Conservation (phyloP, 768 basidiomycete species). For the Tulasnella calospora region DNA sequence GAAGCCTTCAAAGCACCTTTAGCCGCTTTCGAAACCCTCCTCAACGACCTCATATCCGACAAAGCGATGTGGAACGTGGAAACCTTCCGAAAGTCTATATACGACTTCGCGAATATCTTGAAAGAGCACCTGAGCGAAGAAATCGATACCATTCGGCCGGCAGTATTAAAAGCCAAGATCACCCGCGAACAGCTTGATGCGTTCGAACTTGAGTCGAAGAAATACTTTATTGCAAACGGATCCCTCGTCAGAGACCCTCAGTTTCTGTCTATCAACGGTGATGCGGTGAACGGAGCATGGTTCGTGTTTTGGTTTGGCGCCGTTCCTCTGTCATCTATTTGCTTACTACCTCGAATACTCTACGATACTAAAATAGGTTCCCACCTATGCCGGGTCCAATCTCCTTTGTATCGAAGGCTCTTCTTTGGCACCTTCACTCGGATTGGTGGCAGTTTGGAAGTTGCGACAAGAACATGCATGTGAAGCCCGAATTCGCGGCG, state of each 20-base stretch:
- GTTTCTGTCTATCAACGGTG: conserved; percentile 7
- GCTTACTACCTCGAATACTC: no score
- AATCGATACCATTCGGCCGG: conserved; percentile 15
- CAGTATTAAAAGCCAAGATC: conserved; percentile 6
- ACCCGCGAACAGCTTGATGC: conserved; percentile 7
- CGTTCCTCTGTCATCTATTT: neutral
- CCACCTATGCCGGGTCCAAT: conserved; percentile 6
- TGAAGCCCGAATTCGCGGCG: conserved; percentile 23
- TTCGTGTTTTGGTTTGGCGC: neutral
- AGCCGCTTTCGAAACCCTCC: neutral
- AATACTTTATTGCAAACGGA: neutral
- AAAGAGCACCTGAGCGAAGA: conserved; percentile 14
- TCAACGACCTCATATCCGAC: neutral
- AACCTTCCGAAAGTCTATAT: neutral
- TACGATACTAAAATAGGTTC: neutral
- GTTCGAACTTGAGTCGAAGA: neutral
- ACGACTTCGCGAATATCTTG: neutral
- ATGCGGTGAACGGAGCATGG: conserved; percentile 16
- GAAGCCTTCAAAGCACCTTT: conserved; percentile 12
- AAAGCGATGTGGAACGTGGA: neutral
- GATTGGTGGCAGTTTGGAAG: conserved; percentile 22
- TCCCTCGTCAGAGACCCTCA: neutral
- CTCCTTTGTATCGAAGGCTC: neutral
- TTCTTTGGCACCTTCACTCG: conserved; percentile 16
- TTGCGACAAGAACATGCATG: conserved; percentile 20